Conservation (phyloP, 495 filamentous ascomycete species). For the Talaromyces adpressus region DNA sequence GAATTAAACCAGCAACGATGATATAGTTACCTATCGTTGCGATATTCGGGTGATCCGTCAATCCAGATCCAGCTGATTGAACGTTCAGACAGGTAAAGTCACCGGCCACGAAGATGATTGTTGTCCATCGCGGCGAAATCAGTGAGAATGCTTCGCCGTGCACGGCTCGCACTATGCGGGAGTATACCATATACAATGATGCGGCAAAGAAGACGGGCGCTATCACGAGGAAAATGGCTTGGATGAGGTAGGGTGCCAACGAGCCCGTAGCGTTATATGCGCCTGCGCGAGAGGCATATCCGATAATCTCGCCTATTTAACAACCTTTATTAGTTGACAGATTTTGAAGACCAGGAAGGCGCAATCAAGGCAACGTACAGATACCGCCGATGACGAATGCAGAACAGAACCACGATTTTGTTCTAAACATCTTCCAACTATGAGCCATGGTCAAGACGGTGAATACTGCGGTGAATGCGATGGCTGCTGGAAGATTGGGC, state of each 20-base stretch:
- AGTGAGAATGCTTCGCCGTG: neutral
- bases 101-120: constrained; percentile 1
- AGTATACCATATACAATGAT: constrained; percentile 2
- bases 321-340: neutral
- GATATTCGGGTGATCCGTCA: neutral
- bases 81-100: neutral
- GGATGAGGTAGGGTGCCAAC: constrained; percentile 1
- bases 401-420: constrained; percentile 23
- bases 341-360: neutral
- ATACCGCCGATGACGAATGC: constrained; percentile 22
- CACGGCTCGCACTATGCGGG: neutral
- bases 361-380: constrained; percentile 13
- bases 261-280: neutral
- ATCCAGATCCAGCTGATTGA: neutral
- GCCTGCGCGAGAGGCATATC: constrained; percentile 1
- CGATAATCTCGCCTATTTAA: neutral
- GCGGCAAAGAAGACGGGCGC: constrained; percentile 2
- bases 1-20: constrained; percentile 2
- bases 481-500: constrained; percentile 15
- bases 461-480: constrained; percentile 21
- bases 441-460: constrained; percentile 13
- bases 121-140: neutral
- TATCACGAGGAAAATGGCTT: constrained; percentile 5
- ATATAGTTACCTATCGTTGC: neutral
- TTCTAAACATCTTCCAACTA: constrained; percentile 14